Conservation (phyloP, 78 protist genomes). For the Dictyostelium firmibasis region DNA sequence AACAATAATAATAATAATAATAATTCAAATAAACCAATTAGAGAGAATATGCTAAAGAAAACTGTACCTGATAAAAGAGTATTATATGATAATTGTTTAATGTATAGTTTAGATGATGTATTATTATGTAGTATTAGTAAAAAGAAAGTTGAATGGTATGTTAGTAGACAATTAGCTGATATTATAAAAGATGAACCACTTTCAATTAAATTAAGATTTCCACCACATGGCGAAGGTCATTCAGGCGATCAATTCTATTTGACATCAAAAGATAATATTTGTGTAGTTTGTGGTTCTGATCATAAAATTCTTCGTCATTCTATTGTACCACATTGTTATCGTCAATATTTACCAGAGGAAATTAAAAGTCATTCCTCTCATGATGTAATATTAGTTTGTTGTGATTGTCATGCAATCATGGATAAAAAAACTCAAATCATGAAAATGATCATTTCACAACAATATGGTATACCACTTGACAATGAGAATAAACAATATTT, state of each 20-base stretch:
- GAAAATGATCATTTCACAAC: conserved; percentile 40
- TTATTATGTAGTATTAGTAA: conserved; percentile 55
- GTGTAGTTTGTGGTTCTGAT: conserved; percentile 63
- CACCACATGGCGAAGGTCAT: conserved; percentile 70
- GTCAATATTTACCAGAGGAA: conserved; percentile 56
- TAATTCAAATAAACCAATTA: neutral
- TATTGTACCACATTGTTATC: conserved; percentile 66
- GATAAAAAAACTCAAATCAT: conserved; percentile 40
- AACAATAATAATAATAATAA: neutral
- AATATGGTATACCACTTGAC: conserved; percentile 31
- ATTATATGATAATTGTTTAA: conserved; percentile 59
- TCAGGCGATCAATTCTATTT: conserved; percentile 51
- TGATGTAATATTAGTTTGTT: conserved; percentile 57
- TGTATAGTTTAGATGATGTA: conserved; percentile 35
- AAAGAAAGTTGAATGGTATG: conserved; percentile 67
- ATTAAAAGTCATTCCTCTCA: conserved; percentile 14
- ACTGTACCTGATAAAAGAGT: conserved; percentile 30
- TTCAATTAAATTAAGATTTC: conserved; percentile 19
- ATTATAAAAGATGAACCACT: conserved; percentile 15
- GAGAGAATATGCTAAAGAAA: neutral
- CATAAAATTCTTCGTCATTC: conserved; percentile 52
- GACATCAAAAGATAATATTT: conserved; percentile 29
- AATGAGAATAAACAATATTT: neutral
- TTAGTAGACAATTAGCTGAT: neutral
- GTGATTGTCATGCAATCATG: conserved; percentile 36